These are phyloP conservation scores for Linum usitatissimum DNA, from an alignment of 345 rosid species.

Conservation along the genomic window DNA sequence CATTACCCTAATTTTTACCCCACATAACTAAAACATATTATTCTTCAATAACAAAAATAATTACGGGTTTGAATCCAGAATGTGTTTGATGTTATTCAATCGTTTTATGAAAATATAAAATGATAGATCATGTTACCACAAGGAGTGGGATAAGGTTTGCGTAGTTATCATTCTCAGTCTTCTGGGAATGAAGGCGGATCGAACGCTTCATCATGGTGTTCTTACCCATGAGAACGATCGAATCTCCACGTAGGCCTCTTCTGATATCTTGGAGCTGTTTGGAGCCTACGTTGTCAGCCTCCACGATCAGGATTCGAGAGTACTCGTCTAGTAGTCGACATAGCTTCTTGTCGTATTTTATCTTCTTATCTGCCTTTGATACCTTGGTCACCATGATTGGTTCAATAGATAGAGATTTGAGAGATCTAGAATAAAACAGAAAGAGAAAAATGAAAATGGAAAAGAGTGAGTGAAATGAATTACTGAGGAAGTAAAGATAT, in stretches of 20 bases:
- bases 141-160: background rate
- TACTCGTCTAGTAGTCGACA: constrained; percentile 1
- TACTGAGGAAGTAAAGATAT: too few species aligned
- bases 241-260: background rate
- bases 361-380: constrained; percentile 2
- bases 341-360: background rate
- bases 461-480: too few species aligned
- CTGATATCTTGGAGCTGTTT: constrained; percentile 2
- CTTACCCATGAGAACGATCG: background rate
- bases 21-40: background rate
- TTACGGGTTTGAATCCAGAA: too few species aligned
- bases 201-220: constrained; percentile 3
- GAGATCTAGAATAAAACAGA: too few species aligned
- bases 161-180: background rate
- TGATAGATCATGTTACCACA: background rate
- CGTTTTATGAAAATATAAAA: too few species aligned
- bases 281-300: constrained; percentile 2
- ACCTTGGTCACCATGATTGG: background rate
- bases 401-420: too few species aligned
- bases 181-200: background rate
- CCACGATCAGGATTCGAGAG: background rate
- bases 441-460: too few species aligned
- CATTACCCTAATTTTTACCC: background rate
- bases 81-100: too few species aligned
- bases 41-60: too few species aligned